Evolutionary conservation across 2,329 filamentous ascomycete genomes (phyloP), one percentile per base, ranked within the genome.

Genomic region (Botryosphaeria dothidea): DNA sequence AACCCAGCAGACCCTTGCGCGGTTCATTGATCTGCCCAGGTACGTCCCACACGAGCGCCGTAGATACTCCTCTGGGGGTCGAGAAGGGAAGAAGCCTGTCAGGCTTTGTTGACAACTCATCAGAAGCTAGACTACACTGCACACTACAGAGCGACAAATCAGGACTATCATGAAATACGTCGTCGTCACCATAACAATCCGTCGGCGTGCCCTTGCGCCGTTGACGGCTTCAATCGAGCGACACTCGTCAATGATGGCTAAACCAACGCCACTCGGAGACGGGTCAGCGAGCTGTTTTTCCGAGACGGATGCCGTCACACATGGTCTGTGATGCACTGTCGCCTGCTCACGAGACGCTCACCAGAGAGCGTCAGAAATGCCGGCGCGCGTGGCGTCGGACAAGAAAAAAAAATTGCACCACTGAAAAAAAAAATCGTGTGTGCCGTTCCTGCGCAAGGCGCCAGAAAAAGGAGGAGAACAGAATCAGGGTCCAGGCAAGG

Each of bases 21-120:
- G 38, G 54, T 45, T 58, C 54, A 43, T 41, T 43, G 54, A 58
- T 58, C 54, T 43, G 25, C 54, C 21, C 54, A 58, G 54, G 54
- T 27, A 58, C 54, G 27, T 21, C n/a, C 29, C 49, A 34, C n/a
- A 29, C 27, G 25, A 52, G 25, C 7, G 25, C 23, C 29, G 25
- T n/a, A n/a, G 48, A 51, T 29, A 19, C 25, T 19, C 19, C 11
- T 48, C 25, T 27, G 23, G 46, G 8, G 25, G 2, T 29, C 4
- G 46, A 27, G 17, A 49, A n/a, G 23, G 46, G 11, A 27, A 29
- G 4, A 27, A 49, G 46, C 46, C 46, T 29, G 46, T 49, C 25
- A 15, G 23, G 19, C 11, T 15, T 52, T 9, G 46, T 49, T 19
- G 49, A 31, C 49, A 52, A 34, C 21, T 31, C 49, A 52, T 17